phyloP scores from a whole-genome alignment of 805 yeast genomes.

The Starmera quercuum region DNA sequence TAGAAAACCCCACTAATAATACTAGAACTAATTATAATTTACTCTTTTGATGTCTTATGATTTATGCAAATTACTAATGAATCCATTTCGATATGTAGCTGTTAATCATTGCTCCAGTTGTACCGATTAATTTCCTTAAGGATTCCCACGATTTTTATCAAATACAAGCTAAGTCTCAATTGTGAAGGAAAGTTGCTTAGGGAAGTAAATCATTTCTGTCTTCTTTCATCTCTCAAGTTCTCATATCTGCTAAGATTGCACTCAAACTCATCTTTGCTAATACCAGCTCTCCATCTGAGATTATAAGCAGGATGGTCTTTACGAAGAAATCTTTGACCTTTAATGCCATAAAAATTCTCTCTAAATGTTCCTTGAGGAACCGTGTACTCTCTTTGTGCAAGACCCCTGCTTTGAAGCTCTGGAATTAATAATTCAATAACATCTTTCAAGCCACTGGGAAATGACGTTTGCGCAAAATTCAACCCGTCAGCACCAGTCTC shows the following conservation, averaged over 20 bases:
- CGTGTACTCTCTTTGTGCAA: conserved; percentile 27
- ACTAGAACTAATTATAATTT: too few relatives aligned
- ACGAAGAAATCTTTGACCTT: conserved; percentile 7
- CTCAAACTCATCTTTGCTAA: conserved; percentile 20
- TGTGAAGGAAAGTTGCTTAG: too few relatives aligned
- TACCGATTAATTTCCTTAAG: too few relatives aligned
- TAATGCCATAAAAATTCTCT: conserved; percentile 15
- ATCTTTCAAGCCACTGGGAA: conserved; percentile 29
- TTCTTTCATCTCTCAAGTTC: not conserved
- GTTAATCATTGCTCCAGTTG: too few relatives aligned
- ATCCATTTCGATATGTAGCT: too few relatives aligned
- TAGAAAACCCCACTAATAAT: too few relatives aligned
- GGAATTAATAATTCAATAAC: conserved; percentile 26
- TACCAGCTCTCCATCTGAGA: conserved; percentile 7
- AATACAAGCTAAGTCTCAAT: too few relatives aligned
- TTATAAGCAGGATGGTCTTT: conserved; percentile 4
- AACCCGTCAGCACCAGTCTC: conserved; percentile 33
- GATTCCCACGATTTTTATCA: too few relatives aligned
- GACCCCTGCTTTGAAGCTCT: conserved; percentile 23
- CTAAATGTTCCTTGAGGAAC: conserved; percentile 23
- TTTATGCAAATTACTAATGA: too few relatives aligned
- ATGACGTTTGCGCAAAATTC: conserved; percentile 27
- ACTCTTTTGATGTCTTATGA: too few relatives aligned
- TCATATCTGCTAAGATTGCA: not conserved
- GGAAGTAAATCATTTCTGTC: not conserved